Base-by-base conservation (phyloP, 2,329 filamentous ascomycete genomes). In the Diaporthe sp. region DNA sequence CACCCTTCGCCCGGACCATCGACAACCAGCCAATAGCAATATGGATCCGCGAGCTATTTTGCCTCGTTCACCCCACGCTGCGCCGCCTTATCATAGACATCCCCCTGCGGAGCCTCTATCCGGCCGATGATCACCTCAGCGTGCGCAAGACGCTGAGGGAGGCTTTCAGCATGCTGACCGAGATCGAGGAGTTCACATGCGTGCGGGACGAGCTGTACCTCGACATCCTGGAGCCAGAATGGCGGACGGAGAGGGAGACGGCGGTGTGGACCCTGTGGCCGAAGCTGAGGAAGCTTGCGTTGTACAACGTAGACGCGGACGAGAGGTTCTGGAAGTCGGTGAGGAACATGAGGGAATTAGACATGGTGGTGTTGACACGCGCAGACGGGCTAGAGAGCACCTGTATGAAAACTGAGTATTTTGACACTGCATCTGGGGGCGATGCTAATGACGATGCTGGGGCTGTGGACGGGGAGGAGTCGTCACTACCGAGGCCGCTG, bases 101-200 rank as follows among this genome's bases (percentile, higher is more conserved):
- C 77, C 87, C 88, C 9, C 85, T 89, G 61, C 82, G 84, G 31
- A 86, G 82, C 71, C 80, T 88, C 22, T 83, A 85, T 39, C 84
- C 83, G 2, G 82, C 84, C 34, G 83, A 87, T 42, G 87, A 89
- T 73, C 83, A 85, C 74, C 79, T 85, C 80, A 80, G 79, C 74
- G 81, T 86, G 60, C 82, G 84, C 53, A 82, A 79, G 39, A 84
- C 84, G 6, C 83, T 90, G 10, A 84, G 84, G 15, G 82, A 86
- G n/a, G 88, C 86, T 0, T 88, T 90, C 74, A 79, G 82, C 77
- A 79, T 83, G 61, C 83, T 90, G 0, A 80, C 83, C 53, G 80
- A 78, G 44, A 81, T 90, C 12, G 85, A 89, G 74, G 87, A 89
- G 77, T 87, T 90, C 73, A 85, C 86, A 57, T 87, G 85, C 78